These are phyloP conservation scores for Coemansia furcata DNA, from an alignment of 192 early-diverging fungal species.

Conservation along the genomic window DNA sequence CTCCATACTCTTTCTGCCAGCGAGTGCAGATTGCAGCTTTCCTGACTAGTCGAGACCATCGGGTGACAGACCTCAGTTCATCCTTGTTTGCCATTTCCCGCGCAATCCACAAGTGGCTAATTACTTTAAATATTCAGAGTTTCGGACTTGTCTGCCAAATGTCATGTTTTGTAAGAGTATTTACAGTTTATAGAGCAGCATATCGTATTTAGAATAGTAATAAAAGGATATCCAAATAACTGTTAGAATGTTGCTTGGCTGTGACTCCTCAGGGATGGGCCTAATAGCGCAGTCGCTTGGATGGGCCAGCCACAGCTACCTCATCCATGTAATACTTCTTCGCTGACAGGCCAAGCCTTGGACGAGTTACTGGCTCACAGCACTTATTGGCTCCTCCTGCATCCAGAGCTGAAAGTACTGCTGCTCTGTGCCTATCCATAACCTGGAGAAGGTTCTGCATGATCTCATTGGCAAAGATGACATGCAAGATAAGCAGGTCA, in stretches of 20 bases:
- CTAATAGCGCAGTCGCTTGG: background rate
- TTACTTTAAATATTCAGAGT: background rate
- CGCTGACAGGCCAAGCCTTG: background rate
- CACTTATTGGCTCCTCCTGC: background rate
- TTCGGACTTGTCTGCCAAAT: too few relatives aligned
- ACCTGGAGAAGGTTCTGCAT: too few relatives aligned
- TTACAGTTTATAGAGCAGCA: too few relatives aligned
- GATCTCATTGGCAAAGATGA: too few relatives aligned
- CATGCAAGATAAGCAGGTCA: too few relatives aligned
- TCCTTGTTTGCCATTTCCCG: background rate
- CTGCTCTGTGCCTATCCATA: background rate
- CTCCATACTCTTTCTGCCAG: background rate
- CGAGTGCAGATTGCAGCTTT: background rate
- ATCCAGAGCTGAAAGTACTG: background rate
- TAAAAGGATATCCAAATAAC: background rate
- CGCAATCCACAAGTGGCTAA: slow-evolving; percentile 4
- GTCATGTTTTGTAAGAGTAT: too few relatives aligned
- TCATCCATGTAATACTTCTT: background rate
- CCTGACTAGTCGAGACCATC: background rate
- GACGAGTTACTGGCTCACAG: background rate
- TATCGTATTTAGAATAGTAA: background rate
- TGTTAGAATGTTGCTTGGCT: too few relatives aligned
- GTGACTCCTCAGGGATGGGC: background rate
- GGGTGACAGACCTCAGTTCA: background rate
- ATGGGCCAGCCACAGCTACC: background rate